Base-by-base conservation (phyloP, 2,329 filamentous ascomycete species). In the Xylariaceae sp. region DNA sequence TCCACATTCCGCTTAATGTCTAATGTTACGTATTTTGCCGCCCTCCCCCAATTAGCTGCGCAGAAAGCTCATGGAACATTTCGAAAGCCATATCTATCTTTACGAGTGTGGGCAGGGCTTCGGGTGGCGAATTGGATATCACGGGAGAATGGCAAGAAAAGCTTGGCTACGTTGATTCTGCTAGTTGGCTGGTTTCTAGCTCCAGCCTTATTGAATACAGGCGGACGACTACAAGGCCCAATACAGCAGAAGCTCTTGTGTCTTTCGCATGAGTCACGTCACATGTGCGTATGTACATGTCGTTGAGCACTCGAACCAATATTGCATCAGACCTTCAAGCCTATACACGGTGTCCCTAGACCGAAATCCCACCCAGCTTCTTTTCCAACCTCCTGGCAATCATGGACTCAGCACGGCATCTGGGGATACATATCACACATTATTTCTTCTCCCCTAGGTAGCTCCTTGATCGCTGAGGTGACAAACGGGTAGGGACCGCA, bases 1-100 rank as follows among this genome's bases (percentile, higher is more conserved):
- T 60, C 48, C 48, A 55, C 50, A 58, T 62, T 62, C 66, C 63
- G 65, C 66, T 66, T 63, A 64, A 67, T 67, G 61, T 62, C 55
- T 46, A 20, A n/a, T 51, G 52, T 50, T 57, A 59, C 54, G 54
- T 60, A 67, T 68, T 69, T 69, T 68, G 63, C 67, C 66, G 66
- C 66, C 50, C 50, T 56, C 57, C 53, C 62, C 57, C 59, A 58
- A 56, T 57, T 57, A 57, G 56, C 58, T 57, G 59, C 60, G 59
- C 52, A 58, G 56, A 65, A 64, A 44, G 54, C 50, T 58, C 46
- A 50, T 63, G 44, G 54, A 61, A 63, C 26, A 51, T 40, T 64
- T 60, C 46, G 56, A 64, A 62, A 54, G 56, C 53, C 52, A 59
- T n/a, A n/a, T 50, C 52, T 48, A 42, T 53, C 46, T 61, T 52